phyloP scores from a whole-genome alignment of 768 basidiomycete species.

The Cystobasidium tubakii region DNA sequence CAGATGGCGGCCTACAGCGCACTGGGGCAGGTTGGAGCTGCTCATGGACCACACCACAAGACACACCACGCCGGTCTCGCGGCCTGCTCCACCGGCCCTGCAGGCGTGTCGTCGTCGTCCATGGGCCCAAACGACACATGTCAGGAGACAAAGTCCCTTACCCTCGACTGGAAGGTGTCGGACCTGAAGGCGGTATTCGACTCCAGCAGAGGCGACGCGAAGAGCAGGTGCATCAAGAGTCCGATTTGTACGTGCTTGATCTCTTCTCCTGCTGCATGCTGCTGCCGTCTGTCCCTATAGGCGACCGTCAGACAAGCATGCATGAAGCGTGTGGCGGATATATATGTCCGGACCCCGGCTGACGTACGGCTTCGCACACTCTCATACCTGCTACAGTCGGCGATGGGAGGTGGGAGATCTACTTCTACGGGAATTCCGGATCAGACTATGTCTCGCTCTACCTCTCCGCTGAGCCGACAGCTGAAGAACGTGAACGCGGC shows the following conservation, averaged over 20 bases:
- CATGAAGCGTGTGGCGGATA: neutral
- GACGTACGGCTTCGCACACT: too few relatives aligned
- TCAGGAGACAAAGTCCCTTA: constrained; percentile 41
- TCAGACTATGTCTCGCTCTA: constrained; percentile 41
- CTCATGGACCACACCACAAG: too few relatives aligned
- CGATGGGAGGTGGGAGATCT: constrained; percentile 51
- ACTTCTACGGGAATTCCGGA: constrained; percentile 49
- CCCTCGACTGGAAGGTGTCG: constrained; percentile 50
- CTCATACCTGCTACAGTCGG: constrained; percentile 36
- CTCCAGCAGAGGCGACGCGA: constrained; percentile 49
- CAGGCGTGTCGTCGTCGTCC: neutral
- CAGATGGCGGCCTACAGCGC: too few relatives aligned
- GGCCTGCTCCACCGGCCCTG: neutral
- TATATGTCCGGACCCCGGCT: too few relatives aligned
- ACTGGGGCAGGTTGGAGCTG: too few relatives aligned
- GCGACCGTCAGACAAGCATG: neutral
- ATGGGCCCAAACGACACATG: neutral
- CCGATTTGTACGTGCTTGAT: neutral
- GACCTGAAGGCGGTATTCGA: constrained; percentile 50
- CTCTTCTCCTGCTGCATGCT: neutral
- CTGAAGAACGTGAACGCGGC: constrained; percentile 46
- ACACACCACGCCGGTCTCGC: neutral
- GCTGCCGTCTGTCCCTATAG: neutral
- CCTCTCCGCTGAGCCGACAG: constrained; percentile 48
- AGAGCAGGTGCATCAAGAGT: constrained; percentile 48